Evolutionary conservation across 495 filamentous ascomycete species (phyloP).

Genomic region (Sporormia fimetaria): DNA sequence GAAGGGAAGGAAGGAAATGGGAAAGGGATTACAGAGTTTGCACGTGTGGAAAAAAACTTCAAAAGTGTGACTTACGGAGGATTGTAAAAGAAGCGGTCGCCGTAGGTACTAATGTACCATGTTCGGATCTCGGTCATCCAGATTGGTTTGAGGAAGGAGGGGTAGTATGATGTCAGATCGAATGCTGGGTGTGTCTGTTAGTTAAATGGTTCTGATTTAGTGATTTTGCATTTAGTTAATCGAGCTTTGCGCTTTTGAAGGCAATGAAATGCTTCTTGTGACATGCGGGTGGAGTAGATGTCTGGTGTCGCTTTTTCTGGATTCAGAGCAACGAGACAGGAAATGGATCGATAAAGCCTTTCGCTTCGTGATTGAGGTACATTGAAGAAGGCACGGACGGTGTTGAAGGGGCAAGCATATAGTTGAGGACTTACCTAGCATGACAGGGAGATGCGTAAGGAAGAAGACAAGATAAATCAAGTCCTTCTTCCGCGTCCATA

Average conservation of each 20-base stretch:
- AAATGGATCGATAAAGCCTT: neutral
- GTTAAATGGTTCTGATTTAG: too few species aligned
- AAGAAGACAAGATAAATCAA: slow-evolving; percentile 61
- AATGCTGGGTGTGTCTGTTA: slow-evolving; percentile 49
- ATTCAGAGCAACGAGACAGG: neutral
- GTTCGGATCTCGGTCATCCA: slow-evolving; percentile 42
- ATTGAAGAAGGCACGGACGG: neutral
- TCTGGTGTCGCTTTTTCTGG: neutral
- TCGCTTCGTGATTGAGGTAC: neutral
- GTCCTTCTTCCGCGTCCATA: slow-evolving; percentile 41
- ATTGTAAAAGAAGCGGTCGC: slow-evolving; percentile 63
- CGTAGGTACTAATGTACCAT: slow-evolving; percentile 56
- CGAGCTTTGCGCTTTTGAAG: too few species aligned
- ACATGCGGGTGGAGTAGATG: neutral
- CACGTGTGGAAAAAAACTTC: neutral
- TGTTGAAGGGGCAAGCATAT: neutral
- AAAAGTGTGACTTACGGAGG: slow-evolving; percentile 36
- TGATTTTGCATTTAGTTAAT: too few species aligned
- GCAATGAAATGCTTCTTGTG: neutral
- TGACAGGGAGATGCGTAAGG: slow-evolving; percentile 52
- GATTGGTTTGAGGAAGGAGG: slow-evolving; percentile 40
- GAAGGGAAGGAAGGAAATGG: neutral
- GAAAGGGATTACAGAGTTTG: neutral
- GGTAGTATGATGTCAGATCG: slow-evolving; percentile 51
- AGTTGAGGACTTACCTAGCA: slow-evolving; percentile 48